phyloP scores from a whole-genome alignment of 768 basidiomycete genomes.

The Glaciozyma martinii region DNA sequence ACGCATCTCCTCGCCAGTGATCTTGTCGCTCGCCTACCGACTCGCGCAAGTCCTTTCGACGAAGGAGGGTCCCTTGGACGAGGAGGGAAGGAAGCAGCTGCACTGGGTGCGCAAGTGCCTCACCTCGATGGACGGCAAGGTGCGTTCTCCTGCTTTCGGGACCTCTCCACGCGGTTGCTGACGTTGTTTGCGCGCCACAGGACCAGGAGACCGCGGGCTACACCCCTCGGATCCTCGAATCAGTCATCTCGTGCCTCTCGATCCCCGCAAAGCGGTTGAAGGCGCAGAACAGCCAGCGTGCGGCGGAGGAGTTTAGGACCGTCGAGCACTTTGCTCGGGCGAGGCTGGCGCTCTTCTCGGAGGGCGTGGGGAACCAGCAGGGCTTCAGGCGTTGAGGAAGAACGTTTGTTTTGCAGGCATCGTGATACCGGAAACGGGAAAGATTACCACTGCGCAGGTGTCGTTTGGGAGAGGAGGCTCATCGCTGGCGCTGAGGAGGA shows the following conservation, averaged over 20 bases:
- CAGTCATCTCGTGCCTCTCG: conserved; percentile 10
- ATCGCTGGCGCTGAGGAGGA: too few relatives aligned
- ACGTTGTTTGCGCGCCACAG: neutral
- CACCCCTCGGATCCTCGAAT: conserved; percentile 18
- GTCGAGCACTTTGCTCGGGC: conserved; percentile 21
- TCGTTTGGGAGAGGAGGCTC: too few relatives aligned
- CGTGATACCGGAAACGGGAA: too few relatives aligned
- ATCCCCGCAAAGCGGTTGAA: conserved; percentile 3
- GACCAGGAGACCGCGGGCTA: conserved; percentile 5
- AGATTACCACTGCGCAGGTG: too few relatives aligned
- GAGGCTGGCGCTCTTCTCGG: conserved; percentile 9
- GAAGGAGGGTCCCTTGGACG: neutral
- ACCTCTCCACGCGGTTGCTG: neutral
- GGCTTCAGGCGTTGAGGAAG: too few relatives aligned
- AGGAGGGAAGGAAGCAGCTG: conserved; percentile 6
- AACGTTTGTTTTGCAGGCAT: too few relatives aligned
- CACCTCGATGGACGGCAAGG: conserved; percentile 20
- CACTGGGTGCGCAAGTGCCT: conserved; percentile 16
- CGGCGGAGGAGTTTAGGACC: conserved; percentile 15
- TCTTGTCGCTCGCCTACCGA: conserved; percentile 22
- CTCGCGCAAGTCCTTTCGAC: conserved; percentile 8
- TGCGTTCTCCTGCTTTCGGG: neutral
- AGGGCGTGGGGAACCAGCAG: neutral
- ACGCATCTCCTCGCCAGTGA: conserved; percentile 10
- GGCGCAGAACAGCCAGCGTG: neutral